phyloP scores from a whole-genome alignment of 768 basidiomycete genomes.

The Kondoa subrosea region DNA sequence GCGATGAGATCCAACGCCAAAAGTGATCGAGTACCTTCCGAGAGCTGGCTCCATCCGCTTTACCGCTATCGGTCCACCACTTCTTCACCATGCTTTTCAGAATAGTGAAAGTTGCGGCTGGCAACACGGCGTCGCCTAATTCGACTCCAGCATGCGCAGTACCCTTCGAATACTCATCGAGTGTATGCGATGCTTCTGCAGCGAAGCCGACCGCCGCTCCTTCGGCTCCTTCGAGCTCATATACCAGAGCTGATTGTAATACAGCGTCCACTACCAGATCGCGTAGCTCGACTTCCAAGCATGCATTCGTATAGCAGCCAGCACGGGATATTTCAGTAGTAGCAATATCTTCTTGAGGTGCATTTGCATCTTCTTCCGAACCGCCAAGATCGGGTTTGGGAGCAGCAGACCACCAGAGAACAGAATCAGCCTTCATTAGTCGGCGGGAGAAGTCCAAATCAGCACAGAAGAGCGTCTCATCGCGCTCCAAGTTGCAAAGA shows the following conservation, averaged over 20 bases:
- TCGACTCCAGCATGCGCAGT: conserved; percentile 42
- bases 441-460: conserved; percentile 84
- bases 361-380: conserved; percentile 64
- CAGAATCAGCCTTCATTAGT: conserved; percentile 66
- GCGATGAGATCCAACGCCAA: conserved; percentile 90
- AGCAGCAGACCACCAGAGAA: conserved; percentile 91
- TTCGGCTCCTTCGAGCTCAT: conserved; percentile 92
- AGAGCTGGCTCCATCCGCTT: conserved; percentile 36
- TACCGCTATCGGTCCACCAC: conserved; percentile 65
- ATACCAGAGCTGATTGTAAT: conserved; percentile 80
- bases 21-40: conserved; percentile 61
- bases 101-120: conserved; percentile 66
- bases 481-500: conserved; percentile 63
- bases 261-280: conserved; percentile 90
- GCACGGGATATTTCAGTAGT: conserved; percentile 68
- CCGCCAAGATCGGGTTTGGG: conserved; percentile 85
- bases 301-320: conserved; percentile 83
- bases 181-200: conserved; percentile 60
- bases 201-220: conserved; percentile 65
- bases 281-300: conserved; percentile 69
- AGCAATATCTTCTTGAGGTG: conserved; percentile 45
- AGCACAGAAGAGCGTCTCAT: conserved; percentile 68
- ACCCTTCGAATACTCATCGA: conserved; percentile 69
- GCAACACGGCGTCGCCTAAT: conserved; percentile 75
- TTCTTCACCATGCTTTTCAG: conserved; percentile 72